Conservation (phyloP, 257 asterid species). For the Solanum ossicruentum region DNA sequence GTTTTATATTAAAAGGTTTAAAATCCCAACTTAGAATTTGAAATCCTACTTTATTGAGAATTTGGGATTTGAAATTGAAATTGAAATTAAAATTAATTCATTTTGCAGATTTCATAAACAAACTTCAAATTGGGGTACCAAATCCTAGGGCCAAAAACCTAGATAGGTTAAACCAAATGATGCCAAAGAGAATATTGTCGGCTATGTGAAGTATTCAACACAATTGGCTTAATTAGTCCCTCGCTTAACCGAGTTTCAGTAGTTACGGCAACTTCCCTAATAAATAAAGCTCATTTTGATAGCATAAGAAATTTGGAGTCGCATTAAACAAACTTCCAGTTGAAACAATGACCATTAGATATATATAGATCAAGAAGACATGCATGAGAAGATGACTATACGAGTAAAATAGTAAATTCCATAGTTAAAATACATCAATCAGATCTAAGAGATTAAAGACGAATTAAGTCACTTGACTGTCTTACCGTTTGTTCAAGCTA, state of each 20-base stretch:
- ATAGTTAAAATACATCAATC: neutral
- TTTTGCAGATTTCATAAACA: neutral
- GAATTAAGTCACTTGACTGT: neutral
- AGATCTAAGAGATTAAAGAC: neutral
- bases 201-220: neutral
- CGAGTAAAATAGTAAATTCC: neutral
- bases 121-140: neutral
- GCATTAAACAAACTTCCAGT: neutral
- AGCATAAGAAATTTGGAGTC: neutral
- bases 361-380: neutral
- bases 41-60: neutral
- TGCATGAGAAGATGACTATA: neutral
- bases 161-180: neutral
- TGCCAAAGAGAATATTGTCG: neutral
- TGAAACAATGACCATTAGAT: neutral
- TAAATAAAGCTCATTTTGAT: neutral
- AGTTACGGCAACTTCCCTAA: neutral
- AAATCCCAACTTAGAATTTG: neutral
- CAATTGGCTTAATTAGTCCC: neutral
- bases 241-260: neutral
- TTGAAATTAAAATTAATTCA: neutral
- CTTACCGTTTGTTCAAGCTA: constrained; percentile 58
- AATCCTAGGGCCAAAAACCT: neutral
- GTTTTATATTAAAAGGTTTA: neutral
- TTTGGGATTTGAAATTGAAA: neutral